A percentile compares a stretch with the other conserved stretches of the same genome.
These are phyloP conservation scores for Ustilago vetiveriae DNA, from an alignment of 1,284 basidiomycete species.

Conservation along the genomic window DNA sequence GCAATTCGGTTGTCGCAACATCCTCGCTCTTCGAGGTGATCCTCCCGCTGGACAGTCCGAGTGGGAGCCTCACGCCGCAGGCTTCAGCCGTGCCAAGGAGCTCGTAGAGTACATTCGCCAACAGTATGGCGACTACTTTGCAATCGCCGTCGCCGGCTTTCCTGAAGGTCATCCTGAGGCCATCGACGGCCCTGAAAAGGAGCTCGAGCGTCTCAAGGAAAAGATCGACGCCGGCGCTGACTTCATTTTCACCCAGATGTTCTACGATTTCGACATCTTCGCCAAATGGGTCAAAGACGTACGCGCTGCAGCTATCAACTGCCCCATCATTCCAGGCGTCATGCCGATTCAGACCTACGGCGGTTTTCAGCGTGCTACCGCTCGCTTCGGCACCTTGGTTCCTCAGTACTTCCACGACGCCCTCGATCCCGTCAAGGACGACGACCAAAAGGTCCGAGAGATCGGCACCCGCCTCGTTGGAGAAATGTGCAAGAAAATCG, in stretches of 20 bases:
- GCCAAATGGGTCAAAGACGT: conserved; percentile 81
- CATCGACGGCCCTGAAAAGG: conserved; percentile 69
- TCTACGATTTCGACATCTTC: conserved; percentile 88
- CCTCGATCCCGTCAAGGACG: conserved; percentile 85
- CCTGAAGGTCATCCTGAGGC: conserved; percentile 75
- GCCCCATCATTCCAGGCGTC: conserved; percentile 94
- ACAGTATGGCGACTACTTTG: conserved; percentile 65
- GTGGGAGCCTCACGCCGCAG: conserved; percentile 62
- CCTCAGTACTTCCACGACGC: conserved; percentile 82
- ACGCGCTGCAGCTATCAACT: conserved; percentile 75
- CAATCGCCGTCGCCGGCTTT: conserved; percentile 66
- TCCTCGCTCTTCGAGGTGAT: conserved; percentile 87
- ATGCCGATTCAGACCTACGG: conserved; percentile 99
- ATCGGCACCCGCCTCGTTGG: conserved; percentile 60
- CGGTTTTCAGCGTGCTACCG: conserved; percentile 91
- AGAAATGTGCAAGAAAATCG: conserved; percentile 65
- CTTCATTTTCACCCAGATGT: conserved; percentile 96
- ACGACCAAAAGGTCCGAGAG: conserved; percentile 63
- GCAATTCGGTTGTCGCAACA: conserved; percentile 87
- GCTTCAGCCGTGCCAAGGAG: conserved; percentile 63
- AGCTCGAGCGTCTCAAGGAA: conserved; percentile 85
- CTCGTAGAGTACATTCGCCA: conserved; percentile 64
- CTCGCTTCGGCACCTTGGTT: conserved; percentile 83
- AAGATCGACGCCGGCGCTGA: conserved; percentile 86
- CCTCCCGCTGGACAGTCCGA: conserved; percentile 70